phyloP scores from a whole-genome alignment of 108 stramenopile species.

The Nitzschia sp. region DNA sequence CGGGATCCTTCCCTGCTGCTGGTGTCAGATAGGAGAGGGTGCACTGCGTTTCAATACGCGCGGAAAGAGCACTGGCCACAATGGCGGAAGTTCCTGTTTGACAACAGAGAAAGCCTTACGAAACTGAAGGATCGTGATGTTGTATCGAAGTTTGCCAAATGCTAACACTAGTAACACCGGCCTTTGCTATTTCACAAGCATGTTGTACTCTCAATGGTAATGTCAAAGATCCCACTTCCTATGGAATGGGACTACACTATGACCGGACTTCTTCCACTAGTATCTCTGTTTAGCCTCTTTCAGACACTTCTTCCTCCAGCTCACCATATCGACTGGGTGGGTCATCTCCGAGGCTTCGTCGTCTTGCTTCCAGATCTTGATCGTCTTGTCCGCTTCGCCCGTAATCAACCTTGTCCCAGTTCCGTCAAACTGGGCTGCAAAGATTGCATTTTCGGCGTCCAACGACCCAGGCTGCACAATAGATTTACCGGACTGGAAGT shows the following conservation, averaged over 20 bases:
- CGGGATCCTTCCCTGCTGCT: conserved; percentile 63
- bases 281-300: conserved; percentile 80
- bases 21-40: conserved; percentile 63
- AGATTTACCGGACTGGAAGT: conserved; percentile 88
- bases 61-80: conserved; percentile 59
- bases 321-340: conserved; percentile 95
- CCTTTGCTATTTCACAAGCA: neutral
- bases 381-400: conserved; percentile 98
- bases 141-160: conserved; percentile 9
- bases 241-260: too few species aligned
- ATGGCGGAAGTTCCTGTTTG: conserved; percentile 66
- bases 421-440: conserved; percentile 91
- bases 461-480: conserved; percentile 97
- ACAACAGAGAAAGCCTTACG: conserved; percentile 22
- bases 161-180: conserved; percentile 2
- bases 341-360: conserved; percentile 87
- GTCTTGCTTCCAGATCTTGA: conserved; percentile 99
- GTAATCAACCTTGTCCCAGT: conserved; percentile 97
- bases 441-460: conserved; percentile 97
- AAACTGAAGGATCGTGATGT: neutral
- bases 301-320: conserved; percentile 92
- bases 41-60: conserved; percentile 74
- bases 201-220: too few species aligned
- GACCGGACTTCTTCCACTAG: too few species aligned
- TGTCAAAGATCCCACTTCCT: too few species aligned